Evolutionary conservation across 768 basidiomycete species (phyloP).

Genomic region (Psilocybe subaeruginosa): DNA sequence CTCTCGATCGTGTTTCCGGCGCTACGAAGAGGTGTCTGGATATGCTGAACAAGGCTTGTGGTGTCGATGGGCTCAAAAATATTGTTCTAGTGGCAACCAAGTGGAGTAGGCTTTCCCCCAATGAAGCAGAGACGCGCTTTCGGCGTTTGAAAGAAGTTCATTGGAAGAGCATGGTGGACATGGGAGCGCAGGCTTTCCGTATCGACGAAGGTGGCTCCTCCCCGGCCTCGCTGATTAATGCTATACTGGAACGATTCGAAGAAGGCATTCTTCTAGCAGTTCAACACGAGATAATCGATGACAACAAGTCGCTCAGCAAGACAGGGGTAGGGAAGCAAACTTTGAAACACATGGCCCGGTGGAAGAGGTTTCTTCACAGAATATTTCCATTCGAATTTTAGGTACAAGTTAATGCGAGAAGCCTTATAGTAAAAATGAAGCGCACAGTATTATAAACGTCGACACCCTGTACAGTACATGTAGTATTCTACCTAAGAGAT

Average conservation of each 20-base stretch:
- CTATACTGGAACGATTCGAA: not conserved
- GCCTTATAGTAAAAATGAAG: no score
- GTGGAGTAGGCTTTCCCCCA: not conserved
- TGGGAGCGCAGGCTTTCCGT: not conserved
- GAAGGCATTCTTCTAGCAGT: not conserved
- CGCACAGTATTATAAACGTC: no score
- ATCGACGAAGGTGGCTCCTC: not conserved
- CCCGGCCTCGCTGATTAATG: not conserved
- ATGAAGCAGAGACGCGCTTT: not conserved
- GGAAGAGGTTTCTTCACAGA: not conserved
- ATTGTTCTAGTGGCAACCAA: not conserved
- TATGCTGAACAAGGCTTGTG: not conserved
- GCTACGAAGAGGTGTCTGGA: not conserved
- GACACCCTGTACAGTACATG: no score
- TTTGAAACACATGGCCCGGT: not conserved
- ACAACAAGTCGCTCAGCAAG: not conserved
- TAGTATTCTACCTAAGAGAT: no score
- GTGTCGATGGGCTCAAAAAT: not conserved
- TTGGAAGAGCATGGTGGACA: not conserved
- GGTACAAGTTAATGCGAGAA: no score
- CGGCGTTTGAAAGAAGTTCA: not conserved
- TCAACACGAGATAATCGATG: not conserved
- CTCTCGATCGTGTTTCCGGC: not conserved
- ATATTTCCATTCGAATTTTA: no score
- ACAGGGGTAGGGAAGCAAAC: not conserved